A percentile compares a stretch with the other conserved stretches of the same genome.
Evolutionary conservation across 208 protist genomes (phyloP).

Genomic region (Acanthamoeba culbertsoni): DNA sequence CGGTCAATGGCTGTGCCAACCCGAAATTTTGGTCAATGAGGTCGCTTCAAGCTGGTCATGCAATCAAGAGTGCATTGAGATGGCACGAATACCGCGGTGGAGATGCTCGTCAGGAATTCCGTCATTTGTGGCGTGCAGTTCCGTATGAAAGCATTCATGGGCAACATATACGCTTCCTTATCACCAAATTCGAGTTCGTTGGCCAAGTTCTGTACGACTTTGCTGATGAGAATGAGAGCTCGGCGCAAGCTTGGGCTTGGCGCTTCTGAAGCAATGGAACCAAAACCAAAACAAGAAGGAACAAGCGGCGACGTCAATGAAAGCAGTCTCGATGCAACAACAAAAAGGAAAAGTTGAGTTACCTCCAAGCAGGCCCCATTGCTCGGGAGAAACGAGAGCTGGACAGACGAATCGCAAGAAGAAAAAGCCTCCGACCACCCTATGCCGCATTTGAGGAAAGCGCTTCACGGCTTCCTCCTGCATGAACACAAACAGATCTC

Average conservation of each 20-base stretch:
- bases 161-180: slow-evolving; percentile 44
- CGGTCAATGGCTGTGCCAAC: background rate
- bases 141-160: background rate
- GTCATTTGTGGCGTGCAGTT: background rate
- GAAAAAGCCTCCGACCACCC: slow-evolving; percentile 54
- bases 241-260: background rate
- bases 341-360: background rate
- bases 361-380: background rate
- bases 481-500: background rate
- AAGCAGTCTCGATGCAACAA: background rate
- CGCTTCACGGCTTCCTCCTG: background rate
- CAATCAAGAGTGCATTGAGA: background rate
- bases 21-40: background rate
- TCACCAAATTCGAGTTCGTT: slow-evolving; percentile 54
- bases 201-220: slow-evolving; percentile 35
- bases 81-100: background rate
- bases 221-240: background rate
- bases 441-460: slow-evolving; percentile 30
- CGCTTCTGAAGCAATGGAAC: background rate
- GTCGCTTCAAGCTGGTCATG: background rate
- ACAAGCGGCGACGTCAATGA: too few relatives aligned
- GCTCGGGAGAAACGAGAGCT: slow-evolving; percentile 13
- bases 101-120: background rate
- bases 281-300: background rate
- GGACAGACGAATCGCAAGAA: slow-evolving; percentile 57